These are phyloP conservation scores for Aegilops longissima DNA, from an alignment of 176 grass and related monocot genomes.

Conservation along the genomic window DNA sequence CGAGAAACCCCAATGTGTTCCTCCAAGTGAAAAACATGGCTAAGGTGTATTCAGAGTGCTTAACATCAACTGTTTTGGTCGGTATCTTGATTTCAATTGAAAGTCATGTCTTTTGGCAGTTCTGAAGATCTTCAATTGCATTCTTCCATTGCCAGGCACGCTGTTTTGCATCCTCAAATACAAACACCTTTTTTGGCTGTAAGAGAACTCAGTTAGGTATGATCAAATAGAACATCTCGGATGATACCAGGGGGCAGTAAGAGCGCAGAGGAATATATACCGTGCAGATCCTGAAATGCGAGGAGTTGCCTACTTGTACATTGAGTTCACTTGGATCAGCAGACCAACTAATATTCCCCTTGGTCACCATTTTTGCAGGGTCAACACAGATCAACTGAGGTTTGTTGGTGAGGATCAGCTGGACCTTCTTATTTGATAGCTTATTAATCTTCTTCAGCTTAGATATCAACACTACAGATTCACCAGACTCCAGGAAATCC, in stretches of 20 bases:
- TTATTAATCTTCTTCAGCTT: conserved; percentile 98
- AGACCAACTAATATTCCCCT: conserved; percentile 81
- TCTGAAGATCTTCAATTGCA: conserved; percentile 91
- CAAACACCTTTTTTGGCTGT: conserved; percentile 87
- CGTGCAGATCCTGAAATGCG: conserved; percentile 94
- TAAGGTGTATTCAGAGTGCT: conserved; percentile 1
- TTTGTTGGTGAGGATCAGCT: conserved; percentile 91
- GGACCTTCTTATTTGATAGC: conserved; percentile 93
- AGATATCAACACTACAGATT: conserved; percentile 88
- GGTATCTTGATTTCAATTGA: conserved; percentile 25
- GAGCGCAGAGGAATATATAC: conserved; percentile 37
- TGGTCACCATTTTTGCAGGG: conserved; percentile 86
- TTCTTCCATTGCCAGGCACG: conserved; percentile 97
- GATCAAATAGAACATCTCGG: background rate
- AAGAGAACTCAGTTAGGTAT: conserved; percentile 26
- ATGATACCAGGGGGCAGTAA: background rate
- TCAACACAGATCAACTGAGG: conserved; percentile 89
- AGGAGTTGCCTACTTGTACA: conserved; percentile 71
- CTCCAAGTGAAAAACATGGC: background rate
- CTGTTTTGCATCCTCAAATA: conserved; percentile 85
- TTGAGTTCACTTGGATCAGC: conserved; percentile 67
- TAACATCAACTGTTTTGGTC: conserved; percentile 17
- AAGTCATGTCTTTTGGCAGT: conserved; percentile 44
- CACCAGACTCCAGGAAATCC: conserved; percentile 85
- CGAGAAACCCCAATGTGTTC: conserved; percentile 1